Evolutionary conservation across 306 rosid genomes (phyloP), one percentile per base, ranked within the genome.

Genomic region (Cotoneaster glaucophyllus): DNA sequence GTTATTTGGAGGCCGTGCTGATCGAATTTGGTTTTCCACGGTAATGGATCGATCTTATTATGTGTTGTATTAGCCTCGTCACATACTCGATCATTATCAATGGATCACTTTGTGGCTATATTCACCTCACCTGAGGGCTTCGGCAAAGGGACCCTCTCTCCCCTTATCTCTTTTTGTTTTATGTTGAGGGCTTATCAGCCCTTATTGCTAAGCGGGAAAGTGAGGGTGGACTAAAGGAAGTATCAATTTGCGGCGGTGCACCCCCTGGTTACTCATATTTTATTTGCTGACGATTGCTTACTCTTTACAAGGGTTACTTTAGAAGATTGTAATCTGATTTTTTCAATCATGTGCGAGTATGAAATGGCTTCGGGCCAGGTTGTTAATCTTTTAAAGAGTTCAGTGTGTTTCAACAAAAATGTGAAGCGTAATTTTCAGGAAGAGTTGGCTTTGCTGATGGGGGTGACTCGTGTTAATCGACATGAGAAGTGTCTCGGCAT

Each of bases 301-400:
- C 24, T 56, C 1, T 56, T 56, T 56, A 8, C 5, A 19, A 56
- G 0, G 25, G 62, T 14, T 6, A 6, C 28, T n/a, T 0, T 0
- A 2, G 0, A 21, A 2, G 14, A 56, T 9, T 56, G 6, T 21
- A 11, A 1, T 19, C 0, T 8, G 4, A n/a, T 56, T 21, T n/a
- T 19, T 2, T 9, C 22, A 19, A 56, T 56, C 22, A 0, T 56
- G 5, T 3, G 0, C 1, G 0, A 7, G 25, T n/a, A 56, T 56
- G 11, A 56, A 19, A 10, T 7, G 11, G 57, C 9, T 7, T 52
- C 0, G 10, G 10, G 2, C 41, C 8, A 37, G 9, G 10, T 37
- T 37, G 41, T 37, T 37, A 37, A 37, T 2, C 10, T 52, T 15
- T 15, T 19, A 54, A 32, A 11, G 5, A 28, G 17, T 2, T 19